phyloP scores from a whole-genome alignment of 2,329 filamentous ascomycete species.

The Talaromyces sp. region DNA sequence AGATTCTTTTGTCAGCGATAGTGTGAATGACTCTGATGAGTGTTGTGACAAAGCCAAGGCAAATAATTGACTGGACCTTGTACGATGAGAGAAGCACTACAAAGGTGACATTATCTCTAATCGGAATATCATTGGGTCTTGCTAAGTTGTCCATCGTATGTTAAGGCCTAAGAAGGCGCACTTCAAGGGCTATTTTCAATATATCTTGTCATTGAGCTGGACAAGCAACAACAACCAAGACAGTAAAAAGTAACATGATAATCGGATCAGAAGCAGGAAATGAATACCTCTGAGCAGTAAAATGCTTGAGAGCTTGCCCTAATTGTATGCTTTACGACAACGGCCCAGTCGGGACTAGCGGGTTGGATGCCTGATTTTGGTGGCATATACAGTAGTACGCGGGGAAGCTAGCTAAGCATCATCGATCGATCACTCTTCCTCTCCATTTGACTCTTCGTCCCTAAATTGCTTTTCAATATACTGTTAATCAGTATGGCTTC shows the following conservation, averaged over 20 bases:
- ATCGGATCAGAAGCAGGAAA: too few species aligned
- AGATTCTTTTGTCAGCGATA: not conserved
- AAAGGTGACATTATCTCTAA: not conserved
- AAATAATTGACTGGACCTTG: not conserved
- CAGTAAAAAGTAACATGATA: not conserved
- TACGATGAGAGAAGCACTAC: not conserved
- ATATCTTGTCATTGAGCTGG: not conserved
- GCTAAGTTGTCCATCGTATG: not conserved
- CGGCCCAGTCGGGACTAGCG: conserved; percentile 5
- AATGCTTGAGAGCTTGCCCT: not conserved
- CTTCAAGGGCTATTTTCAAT: not conserved
- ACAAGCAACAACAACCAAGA: not conserved
- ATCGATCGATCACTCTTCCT: not conserved
- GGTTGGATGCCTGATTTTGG: not conserved
- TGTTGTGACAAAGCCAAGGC: not conserved
- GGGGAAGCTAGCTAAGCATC: conserved; percentile 9
- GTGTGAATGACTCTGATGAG: not conserved
- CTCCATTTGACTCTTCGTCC: not conserved
- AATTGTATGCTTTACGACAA: not conserved
- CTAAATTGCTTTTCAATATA: not conserved
- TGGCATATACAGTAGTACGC: not conserved
- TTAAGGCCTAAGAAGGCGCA: not conserved
- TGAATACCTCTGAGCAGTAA: not conserved
- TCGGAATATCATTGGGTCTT: not conserved
- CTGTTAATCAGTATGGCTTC: not conserved